Evolutionary conservation across 768 basidiomycete species (phyloP).

Genomic region (Trametes villosa): DNA sequence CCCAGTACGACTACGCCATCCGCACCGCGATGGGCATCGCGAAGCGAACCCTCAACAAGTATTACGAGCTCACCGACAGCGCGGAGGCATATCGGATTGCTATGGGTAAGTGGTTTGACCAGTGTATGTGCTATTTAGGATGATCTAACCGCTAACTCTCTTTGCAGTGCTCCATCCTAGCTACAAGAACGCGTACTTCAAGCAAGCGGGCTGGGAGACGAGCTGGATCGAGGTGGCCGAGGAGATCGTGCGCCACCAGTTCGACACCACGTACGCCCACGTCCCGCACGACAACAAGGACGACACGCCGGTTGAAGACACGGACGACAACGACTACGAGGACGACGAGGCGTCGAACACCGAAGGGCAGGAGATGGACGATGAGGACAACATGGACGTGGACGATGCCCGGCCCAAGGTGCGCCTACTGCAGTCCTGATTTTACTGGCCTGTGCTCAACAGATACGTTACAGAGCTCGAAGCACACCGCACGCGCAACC

Average conservation of each 20-base stretch:
- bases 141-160: too few species aligned
- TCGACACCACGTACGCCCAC: background rate
- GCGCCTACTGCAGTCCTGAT: too few species aligned
- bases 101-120: slow-evolving; percentile 27
- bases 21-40: background rate
- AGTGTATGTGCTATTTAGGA: too few species aligned
- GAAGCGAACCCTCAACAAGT: background rate
- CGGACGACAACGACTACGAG: too few species aligned
- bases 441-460: too few species aligned
- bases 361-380: too few species aligned
- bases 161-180: slow-evolving; percentile 17
- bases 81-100: slow-evolving; percentile 31
- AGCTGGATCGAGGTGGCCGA: slow-evolving; percentile 10
- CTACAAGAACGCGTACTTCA: slow-evolving; percentile 19
- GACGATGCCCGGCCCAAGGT: too few species aligned
- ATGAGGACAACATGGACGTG: too few species aligned
- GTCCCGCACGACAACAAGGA: background rate
- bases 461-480: too few species aligned
- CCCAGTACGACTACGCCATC: background rate
- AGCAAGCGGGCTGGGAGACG: slow-evolving; percentile 3
- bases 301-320: too few species aligned
- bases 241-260: background rate
- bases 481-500: too few species aligned
- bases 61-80: slow-evolving; percentile 28
- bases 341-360: too few species aligned